phyloP scores from a whole-genome alignment of 768 basidiomycete species.

The Boletus vinaceobasis region DNA sequence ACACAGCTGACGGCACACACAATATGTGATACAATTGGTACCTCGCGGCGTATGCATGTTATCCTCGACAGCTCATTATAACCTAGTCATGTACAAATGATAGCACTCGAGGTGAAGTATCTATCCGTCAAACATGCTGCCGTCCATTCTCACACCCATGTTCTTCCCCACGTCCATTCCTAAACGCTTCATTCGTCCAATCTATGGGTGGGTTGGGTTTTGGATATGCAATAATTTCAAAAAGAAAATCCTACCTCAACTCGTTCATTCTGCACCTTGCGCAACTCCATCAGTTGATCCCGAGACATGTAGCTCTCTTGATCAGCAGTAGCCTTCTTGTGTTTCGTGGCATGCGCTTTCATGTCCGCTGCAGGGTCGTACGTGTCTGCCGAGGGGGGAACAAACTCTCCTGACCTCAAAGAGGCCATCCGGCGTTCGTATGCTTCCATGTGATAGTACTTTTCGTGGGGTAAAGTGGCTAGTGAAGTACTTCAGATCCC shows the following conservation, averaged over 20 bases:
- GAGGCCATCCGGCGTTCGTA: conserved; percentile 85
- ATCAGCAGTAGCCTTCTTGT: conserved; percentile 66
- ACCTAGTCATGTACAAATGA: conserved; percentile 1
- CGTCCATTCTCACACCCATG: conserved; percentile 87
- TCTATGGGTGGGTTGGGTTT: conserved; percentile 36
- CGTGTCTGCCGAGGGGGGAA: conserved; percentile 64
- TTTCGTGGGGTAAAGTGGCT: conserved; percentile 93
- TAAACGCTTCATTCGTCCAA: conserved; percentile 79
- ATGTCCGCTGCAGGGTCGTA: conserved; percentile 88
- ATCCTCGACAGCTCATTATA: neutral
- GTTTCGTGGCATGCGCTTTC: conserved; percentile 65
- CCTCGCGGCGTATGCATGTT: conserved; percentile 18
- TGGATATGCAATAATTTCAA: neutral
- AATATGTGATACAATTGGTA: neutral
- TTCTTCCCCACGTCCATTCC: conserved; percentile 85
- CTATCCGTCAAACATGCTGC: conserved; percentile 51
- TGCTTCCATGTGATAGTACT: conserved; percentile 88
- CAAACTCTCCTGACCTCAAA: conserved; percentile 76
- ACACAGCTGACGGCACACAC: conserved; percentile 6
- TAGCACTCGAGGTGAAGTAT: neutral
- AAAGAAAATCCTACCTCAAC: conserved; percentile 52
- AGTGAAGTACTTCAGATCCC: neutral
- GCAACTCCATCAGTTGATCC: conserved; percentile 77
- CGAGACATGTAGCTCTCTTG: conserved; percentile 72
- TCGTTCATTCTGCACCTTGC: conserved; percentile 82